These are phyloP conservation scores for Tetratostichococcus sp. DNA, from an alignment of 139 green algal genomes.

Conservation along the genomic window DNA sequence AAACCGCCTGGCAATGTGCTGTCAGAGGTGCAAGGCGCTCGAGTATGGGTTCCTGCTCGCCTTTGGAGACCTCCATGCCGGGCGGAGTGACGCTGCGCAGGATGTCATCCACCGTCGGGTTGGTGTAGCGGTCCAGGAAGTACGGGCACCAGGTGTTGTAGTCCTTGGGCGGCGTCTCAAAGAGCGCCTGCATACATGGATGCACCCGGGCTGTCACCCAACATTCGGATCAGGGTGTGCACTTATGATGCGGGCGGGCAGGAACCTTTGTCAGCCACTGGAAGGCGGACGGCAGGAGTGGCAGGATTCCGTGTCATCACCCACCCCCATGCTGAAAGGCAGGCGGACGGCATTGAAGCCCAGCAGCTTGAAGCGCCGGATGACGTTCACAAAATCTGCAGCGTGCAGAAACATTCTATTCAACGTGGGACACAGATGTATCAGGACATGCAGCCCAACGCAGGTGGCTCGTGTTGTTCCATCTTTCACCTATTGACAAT, in stretches of 20 bases:
- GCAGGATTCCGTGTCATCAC: no score
- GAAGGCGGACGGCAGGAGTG: no score
- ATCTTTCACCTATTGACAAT: not conserved
- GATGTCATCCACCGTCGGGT: not conserved
- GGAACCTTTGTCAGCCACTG: no score
- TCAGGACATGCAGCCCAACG: no score
- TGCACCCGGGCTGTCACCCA: no score
- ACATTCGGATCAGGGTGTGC: not conserved
- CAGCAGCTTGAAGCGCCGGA: slow-evolving; percentile 48
- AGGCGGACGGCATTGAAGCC: slow-evolving; percentile 56
- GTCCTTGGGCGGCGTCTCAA: not conserved
- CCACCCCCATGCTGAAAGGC: slow-evolving; percentile 32
- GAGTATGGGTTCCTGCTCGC: not conserved
- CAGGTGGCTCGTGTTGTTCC: no score
- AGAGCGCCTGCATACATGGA: not conserved
- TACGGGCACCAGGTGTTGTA: not conserved
- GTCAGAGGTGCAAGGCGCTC: no score
- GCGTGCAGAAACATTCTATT: not conserved
- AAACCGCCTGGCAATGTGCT: not conserved
- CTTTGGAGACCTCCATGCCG: not conserved
- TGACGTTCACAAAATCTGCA: slow-evolving; percentile 39
- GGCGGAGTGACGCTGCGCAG: not conserved
- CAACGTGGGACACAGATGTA: no score
- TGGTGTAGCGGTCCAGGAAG: not conserved
- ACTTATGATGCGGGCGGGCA: no score